Evolutionary conservation across 768 basidiomycete genomes (phyloP), one percentile per base, ranked within the genome.

Genomic region (Tulasnella calospora): DNA sequence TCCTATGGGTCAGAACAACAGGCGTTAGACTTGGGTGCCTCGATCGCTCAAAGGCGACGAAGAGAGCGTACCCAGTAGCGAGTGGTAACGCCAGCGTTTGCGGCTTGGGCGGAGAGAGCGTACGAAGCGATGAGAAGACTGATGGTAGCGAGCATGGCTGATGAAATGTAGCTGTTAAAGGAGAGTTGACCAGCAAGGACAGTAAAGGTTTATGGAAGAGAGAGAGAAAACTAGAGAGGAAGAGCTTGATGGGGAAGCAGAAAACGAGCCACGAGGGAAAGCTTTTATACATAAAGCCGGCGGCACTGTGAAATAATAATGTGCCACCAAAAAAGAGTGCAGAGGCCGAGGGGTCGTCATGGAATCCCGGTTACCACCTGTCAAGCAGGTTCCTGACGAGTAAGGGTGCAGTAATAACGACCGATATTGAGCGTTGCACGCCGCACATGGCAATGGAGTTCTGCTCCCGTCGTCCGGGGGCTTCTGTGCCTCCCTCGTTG

Each of bases 11-110:
- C n/a, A n/a, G n/a, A n/a, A n/a, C n/a, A n/a, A n/a, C n/a, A n/a
- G n/a, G n/a, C n/a, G n/a, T n/a, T n/a, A 36, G 36, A 47, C 47
- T 23, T 27, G 38, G 9, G 38, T 40, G 3, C 10, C 38, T 40
- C 38, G 38, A 40, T 40, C 38, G 38, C 38, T 40, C 38, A 40
- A 40, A 10, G 38, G 41, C 55, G 15, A 36, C 57, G 38, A 27
- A 5, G 35, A 75, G 73, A 41, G 41, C 77, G 76, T 46, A 80
- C 76, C 80, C 80, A 80, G 75, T 79, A 80, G 44, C 78, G 78
- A 21, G 80, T 79, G 57, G 78, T 79, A 21, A 69, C n/a, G 21
- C 78, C 80, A 61, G 46, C 78, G 35, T 44, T 71, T 67, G 79
- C 79, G 10, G 79, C 80, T 9, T 44, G 38, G 13, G 73, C 78